Evolutionary conservation across 495 filamentous ascomycete species (phyloP), one percentile per base, ranked within the genome.

Genomic region (Aspergillus hancockii): DNA sequence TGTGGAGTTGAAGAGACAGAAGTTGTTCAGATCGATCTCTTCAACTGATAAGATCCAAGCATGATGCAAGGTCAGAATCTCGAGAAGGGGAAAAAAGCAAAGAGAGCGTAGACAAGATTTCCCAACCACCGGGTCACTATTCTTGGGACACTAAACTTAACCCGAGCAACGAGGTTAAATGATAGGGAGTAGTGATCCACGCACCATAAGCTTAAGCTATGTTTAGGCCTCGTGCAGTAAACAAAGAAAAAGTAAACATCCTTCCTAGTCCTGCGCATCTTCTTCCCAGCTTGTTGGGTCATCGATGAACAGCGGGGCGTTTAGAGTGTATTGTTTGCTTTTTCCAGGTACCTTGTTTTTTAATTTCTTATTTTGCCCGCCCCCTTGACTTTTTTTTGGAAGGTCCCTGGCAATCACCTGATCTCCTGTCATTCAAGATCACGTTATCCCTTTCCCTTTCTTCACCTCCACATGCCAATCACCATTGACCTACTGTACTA

Each of bases 141-240:
- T 38, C 40, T 47, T 47, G 38, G 18, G 28, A 63, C 57, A 63
- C 61, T 55, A 54, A 62, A 52, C 51, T 43, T 61, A 58, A 59
- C 58, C 52, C 46, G 55, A 47, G 57, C 31, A 49, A 32, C 28
- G 18, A 62, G 40, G 54, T 51, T 52, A 34, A 52, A 59, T 52
- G 46, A 25, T 41, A 40, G 43, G 19, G 52, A 56, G 21, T 47
- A 47, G 21, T n/a, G 43, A 47, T 45, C 62, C 66, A 62, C 61
- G 59, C 62, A 62, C 40, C 55, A 63, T 66, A 69, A 69, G 61
- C 59, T 66, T 69, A 69, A 69, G 63, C 63, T 69, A 62, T 66
- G 62, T 67, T 69, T 67, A 60, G 59, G 60, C 56, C 34, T 58
- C 57, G 58, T 57, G 41, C 49, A 54, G 59, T 62, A 56, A 47